phyloP scores from a whole-genome alignment of 192 early-diverging fungal genomes.

The Coemansia reversa region DNA sequence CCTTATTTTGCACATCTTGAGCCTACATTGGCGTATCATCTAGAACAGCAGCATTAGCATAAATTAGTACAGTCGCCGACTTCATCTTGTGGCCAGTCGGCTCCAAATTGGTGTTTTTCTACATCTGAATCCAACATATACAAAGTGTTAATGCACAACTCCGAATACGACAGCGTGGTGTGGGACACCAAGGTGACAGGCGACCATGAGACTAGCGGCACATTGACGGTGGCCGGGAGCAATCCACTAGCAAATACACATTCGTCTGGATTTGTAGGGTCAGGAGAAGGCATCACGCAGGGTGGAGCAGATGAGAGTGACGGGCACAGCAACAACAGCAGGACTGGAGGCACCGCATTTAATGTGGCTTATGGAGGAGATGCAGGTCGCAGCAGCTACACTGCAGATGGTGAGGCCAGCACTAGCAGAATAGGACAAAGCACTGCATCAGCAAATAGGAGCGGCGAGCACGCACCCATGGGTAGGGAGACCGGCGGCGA shows the following conservation, averaged over 20 bases:
- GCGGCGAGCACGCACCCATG: not conserved
- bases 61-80: not conserved
- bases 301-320: conserved; percentile 6
- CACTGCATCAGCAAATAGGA: conserved; percentile 8
- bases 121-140: not conserved
- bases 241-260: conserved; percentile 12
- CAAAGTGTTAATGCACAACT: conserved; percentile 35
- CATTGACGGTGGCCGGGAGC: not conserved
- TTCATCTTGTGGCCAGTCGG: not conserved
- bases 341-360: conserved; percentile 2
- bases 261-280: not conserved
- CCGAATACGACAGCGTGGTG: conserved; percentile 52
- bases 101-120: not conserved
- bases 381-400: conserved; percentile 10
- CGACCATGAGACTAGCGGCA: conserved; percentile 24
- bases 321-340: conserved; percentile 7
- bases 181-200: conserved; percentile 47
- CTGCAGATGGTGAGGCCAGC: not conserved
- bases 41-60: not conserved
- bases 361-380: conserved; percentile 37
- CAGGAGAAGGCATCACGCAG: not conserved
- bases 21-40: not conserved
- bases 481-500: conserved; percentile 5
- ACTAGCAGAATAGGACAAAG: conserved; percentile 8
- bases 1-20: not conserved